These are phyloP conservation scores for Podospora pseudoanserina DNA, from an alignment of 495 filamentous ascomycete genomes.

Conservation along the genomic window DNA sequence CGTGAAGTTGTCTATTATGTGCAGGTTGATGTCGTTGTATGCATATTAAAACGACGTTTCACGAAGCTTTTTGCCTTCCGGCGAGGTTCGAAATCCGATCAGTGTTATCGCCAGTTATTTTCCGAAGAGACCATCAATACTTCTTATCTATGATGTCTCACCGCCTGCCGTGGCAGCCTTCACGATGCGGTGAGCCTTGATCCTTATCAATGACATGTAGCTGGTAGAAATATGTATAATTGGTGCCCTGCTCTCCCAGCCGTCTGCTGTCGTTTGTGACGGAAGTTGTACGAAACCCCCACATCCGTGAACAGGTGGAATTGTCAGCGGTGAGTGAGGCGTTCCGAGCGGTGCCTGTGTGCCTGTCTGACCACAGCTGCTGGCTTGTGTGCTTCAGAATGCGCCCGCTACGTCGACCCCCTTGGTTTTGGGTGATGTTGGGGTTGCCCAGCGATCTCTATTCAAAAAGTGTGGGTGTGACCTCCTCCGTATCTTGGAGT, in stretches of 20 bases:
- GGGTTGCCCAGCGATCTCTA: slow-evolving; percentile 1
- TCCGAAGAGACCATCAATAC: not conserved
- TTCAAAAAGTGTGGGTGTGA: not conserved
- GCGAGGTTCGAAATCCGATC: not conserved
- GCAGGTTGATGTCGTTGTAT: not conserved
- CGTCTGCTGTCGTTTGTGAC: not conserved
- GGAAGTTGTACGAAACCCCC: not conserved
- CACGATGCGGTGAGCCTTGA: not conserved
- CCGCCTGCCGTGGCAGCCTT: not conserved
- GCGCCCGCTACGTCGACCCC: not conserved
- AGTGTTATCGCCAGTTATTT: not conserved
- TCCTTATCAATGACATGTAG: not conserved
- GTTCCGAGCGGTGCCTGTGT: not conserved
- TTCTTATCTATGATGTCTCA: slow-evolving; percentile 5
- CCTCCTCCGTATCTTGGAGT: not conserved
- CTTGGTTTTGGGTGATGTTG: not conserved
- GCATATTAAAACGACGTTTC: not conserved
- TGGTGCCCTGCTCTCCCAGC: not conserved
- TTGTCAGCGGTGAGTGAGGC: not conserved
- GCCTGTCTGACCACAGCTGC: slow-evolving; percentile 3
- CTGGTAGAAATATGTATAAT: not conserved
- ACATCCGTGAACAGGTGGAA: not conserved
- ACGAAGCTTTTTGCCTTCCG: not conserved
- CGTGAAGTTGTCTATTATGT: not conserved
- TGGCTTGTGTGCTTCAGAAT: not conserved